These are phyloP conservation scores for Hypoxylon lenormandii DNA, from an alignment of 495 filamentous ascomycete genomes.

Conservation along the genomic window DNA sequence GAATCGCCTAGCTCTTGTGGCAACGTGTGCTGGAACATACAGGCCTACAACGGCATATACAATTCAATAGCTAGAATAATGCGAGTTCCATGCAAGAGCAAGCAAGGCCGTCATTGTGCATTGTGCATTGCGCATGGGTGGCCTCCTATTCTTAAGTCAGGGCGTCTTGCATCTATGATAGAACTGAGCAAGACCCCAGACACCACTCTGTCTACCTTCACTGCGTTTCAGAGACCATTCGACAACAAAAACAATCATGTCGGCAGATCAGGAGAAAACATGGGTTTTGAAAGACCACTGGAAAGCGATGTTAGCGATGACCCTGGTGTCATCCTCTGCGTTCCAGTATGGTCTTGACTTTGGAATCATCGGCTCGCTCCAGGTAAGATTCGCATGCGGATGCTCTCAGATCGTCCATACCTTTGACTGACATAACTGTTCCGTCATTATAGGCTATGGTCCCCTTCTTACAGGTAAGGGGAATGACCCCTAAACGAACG, in stretches of 20 bases:
- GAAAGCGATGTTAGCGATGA: constrained; percentile 59
- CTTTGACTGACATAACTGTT: too few relatives aligned
- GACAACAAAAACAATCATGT: constrained; percentile 26
- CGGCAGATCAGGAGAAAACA: constrained; percentile 41
- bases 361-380: constrained; percentile 70
- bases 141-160: constrained; percentile 22
- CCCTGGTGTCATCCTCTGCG: constrained; percentile 63
- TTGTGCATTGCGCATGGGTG: constrained; percentile 8
- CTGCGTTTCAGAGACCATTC: not conserved
- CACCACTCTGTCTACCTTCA: not conserved
- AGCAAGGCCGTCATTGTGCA: constrained; percentile 5
- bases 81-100: constrained; percentile 8
- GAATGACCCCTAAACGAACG: not conserved
- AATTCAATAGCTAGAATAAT: constrained; percentile 15
- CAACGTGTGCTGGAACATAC: constrained; percentile 13
- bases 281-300: constrained; percentile 54
- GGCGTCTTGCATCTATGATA: not conserved
- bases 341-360: constrained; percentile 76
- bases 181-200: not conserved
- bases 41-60: constrained; percentile 26
- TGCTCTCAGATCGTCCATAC: too few relatives aligned
- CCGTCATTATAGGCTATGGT: constrained; percentile 62
- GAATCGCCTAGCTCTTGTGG: constrained; percentile 13
- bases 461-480: constrained; percentile 67
- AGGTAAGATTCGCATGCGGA: too few relatives aligned